Conservation (phyloP, 192 early-diverging fungal species). For the Linnemannia hyalina region DNA sequence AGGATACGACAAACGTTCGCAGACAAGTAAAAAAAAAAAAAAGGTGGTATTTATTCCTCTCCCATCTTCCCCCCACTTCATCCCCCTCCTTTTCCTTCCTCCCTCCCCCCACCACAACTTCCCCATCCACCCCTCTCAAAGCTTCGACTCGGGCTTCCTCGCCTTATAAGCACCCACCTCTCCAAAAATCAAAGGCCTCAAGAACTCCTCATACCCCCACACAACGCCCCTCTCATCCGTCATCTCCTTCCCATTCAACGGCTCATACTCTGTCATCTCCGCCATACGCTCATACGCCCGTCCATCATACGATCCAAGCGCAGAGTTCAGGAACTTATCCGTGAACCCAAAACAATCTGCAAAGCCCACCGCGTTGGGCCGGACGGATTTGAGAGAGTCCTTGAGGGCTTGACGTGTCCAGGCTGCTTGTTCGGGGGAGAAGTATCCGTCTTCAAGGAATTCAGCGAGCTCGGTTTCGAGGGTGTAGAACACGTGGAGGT, state of each 20-base stretch:
- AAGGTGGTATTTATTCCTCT: too few relatives aligned
- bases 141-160: background rate
- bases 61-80: too few relatives aligned
- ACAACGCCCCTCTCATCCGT: conserved; percentile 54
- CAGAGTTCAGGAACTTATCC: conserved; percentile 82
- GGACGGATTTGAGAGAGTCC: conserved; percentile 67
- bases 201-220: conserved; percentile 62
- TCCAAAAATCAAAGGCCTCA: conserved; percentile 47
- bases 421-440: conserved; percentile 60
- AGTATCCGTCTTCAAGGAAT: conserved; percentile 66
- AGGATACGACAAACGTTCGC: too few relatives aligned
- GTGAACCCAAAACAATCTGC: conserved; percentile 85
- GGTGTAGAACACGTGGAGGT: conserved; percentile 71
- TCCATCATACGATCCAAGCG: conserved; percentile 81
- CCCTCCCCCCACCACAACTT: background rate
- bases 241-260: conserved; percentile 50
- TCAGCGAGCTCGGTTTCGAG: conserved; percentile 76
- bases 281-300: conserved; percentile 76
- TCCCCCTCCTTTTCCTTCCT: background rate
- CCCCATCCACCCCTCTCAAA: background rate
- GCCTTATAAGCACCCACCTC: conserved; percentile 30
- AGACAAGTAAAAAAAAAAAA: too few relatives aligned
- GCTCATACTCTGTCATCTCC: conserved; percentile 52
- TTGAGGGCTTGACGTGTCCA: conserved; percentile 66
- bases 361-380: conserved; percentile 84